Evolutionary conservation across 2,329 filamentous ascomycete species (phyloP).

Genomic region (Nothomitra cinnamomea): DNA sequence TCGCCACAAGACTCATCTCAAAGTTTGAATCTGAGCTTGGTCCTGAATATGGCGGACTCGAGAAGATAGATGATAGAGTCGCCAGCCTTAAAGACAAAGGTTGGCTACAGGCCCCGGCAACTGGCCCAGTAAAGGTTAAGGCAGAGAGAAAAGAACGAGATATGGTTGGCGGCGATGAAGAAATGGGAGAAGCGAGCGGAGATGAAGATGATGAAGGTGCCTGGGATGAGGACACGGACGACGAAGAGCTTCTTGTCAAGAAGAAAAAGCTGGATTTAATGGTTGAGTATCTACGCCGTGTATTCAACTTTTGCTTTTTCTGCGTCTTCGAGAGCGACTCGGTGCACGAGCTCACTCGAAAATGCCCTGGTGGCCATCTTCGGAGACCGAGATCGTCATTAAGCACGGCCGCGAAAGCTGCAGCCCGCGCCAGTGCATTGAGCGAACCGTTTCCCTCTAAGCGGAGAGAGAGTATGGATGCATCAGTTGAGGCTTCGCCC

Average conservation of each 20-base stretch:
- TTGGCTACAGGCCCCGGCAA: slow-evolving; percentile 48
- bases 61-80: slow-evolving; percentile 73
- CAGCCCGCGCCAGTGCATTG: slow-evolving; percentile 67
- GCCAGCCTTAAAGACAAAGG: slow-evolving; percentile 64
- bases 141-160: slow-evolving; percentile 47
- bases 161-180: slow-evolving; percentile 11
- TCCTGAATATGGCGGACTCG: slow-evolving; percentile 55
- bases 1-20: slow-evolving; percentile 65
- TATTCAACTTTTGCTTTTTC: slow-evolving; percentile 99
- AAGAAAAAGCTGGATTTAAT: slow-evolving; percentile 95
- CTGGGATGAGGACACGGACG: slow-evolving; percentile 64
- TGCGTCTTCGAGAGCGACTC: slow-evolving; percentile 98
- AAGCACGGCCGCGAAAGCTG: slow-evolving; percentile 64
- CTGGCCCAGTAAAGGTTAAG: slow-evolving; percentile 23
- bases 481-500: slow-evolving; percentile 45
- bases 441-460: slow-evolving; percentile 68
- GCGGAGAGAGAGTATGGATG: slow-evolving; percentile 49
- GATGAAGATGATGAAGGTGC: slow-evolving; percentile 50
- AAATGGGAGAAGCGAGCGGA: slow-evolving; percentile 44
- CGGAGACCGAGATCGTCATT: slow-evolving; percentile 77
- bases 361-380: slow-evolving; percentile 94
- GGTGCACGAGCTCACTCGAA: slow-evolving; percentile 84
- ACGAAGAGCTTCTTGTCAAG: slow-evolving; percentile 74
- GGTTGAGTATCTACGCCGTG: slow-evolving; percentile 89
- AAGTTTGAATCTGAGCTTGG: slow-evolving; percentile 78